Evolutionary conservation across 345 rosid species (phyloP), one percentile per base, ranked within the genome.

Genomic region (Eucalyptus regnans): DNA sequence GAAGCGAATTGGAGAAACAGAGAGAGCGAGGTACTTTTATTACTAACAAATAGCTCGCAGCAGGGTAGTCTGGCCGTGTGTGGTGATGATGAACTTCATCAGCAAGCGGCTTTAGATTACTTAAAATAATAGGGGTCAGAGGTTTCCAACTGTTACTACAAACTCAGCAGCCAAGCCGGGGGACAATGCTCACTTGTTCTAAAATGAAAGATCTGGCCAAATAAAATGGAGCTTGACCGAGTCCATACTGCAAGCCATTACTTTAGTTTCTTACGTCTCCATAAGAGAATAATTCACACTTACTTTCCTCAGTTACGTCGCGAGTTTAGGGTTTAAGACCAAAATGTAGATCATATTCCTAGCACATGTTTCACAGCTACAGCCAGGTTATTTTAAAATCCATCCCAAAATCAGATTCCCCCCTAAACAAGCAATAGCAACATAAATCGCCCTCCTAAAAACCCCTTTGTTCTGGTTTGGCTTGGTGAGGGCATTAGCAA

Each of bases 21-120:
- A 6, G 48, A 41, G 27, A 76, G 4, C 5, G 29, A 41, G 46
- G 46, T 7, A 20, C 27, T 76, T 41, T 76, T 50, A 89, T 94
- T 90, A 95, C 95, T 92, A 49, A 94, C 93, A 86, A 95, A 93
- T 86, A 95, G 95, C 46, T 92, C 91, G 29, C 51, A 46, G 64
- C 93, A 84, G 12, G 87, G 48, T 89, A 90, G 51, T 37, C 92
- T 92, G 9, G 95, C 95, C 96, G 93, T 87, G n/a, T 41, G 48
- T 76, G 46, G 37, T 41, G 48, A 76, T 76, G 27, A 76, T 3
- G 84, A 76, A 20, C 48, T 76, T 76, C 16, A 1, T 29, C 41
- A 76, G 84, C 48, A 20, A 76, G 84, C 48, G 27, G 15, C 23
- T 41, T 76, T 25, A 18, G 3, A 37, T 41, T 44, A 41, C 48